phyloP scores from a whole-genome alignment of 148 eudicot species.

The Suaeda aralocaspica region DNA sequence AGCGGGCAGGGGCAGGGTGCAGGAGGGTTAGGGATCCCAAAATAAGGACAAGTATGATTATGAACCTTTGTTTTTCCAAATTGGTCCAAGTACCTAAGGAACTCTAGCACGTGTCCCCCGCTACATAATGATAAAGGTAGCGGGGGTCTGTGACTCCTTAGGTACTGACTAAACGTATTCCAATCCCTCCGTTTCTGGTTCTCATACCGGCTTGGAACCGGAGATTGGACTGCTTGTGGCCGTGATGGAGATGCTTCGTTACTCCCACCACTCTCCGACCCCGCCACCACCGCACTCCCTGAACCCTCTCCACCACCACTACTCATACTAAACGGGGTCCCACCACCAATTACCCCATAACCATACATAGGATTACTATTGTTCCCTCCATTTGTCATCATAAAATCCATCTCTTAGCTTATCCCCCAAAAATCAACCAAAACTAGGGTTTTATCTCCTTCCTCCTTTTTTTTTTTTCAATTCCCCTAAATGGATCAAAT shows the following conservation, averaged over 20 bases:
- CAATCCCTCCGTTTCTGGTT: constrained; percentile 62
- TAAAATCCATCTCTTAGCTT: constrained; percentile 17
- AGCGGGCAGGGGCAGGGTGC: constrained; percentile 63
- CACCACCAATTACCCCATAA: neutral
- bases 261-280: neutral
- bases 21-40: constrained; percentile 57
- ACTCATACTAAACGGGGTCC: neutral
- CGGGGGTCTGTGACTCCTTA: constrained; percentile 56
- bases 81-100: constrained; percentile 59
- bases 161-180: constrained; percentile 63
- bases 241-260: neutral
- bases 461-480: neutral
- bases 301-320: neutral
- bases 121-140: constrained; percentile 42
- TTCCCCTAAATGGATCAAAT: neutral
- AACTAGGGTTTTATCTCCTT: constrained; percentile 12
- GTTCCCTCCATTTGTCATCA: constrained; percentile 2
- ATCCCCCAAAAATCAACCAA: neutral
- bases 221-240: neutral
- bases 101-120: constrained; percentile 64
- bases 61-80: constrained; percentile 65
- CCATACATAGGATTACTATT: neutral
- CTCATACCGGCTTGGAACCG: constrained; percentile 37
- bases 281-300: neutral
- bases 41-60: constrained; percentile 49